phyloP scores from a whole-genome alignment of 2,329 filamentous ascomycete species.

The Boeremia exigua region DNA sequence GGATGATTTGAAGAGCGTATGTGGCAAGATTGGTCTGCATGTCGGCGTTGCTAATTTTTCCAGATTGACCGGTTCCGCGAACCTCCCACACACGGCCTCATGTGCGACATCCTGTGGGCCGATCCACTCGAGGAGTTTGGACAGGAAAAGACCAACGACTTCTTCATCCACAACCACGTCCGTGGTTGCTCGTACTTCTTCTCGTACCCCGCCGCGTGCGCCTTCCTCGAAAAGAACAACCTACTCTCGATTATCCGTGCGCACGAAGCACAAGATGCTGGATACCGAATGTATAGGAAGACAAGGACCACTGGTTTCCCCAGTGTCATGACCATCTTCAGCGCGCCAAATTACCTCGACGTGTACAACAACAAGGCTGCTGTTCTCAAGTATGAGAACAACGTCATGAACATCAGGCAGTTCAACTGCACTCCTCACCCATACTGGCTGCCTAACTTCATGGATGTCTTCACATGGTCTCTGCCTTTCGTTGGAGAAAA shows the following conservation, averaged over 20 bases:
- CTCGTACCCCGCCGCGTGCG: constrained; percentile 95
- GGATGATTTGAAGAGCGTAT: constrained; percentile 86
- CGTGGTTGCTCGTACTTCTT: constrained; percentile 99
- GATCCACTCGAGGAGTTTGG: constrained; percentile 98
- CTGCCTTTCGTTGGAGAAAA: constrained; percentile 98
- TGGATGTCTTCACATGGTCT: constrained; percentile 99
- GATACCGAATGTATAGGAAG: constrained; percentile 99
- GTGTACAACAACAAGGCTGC: constrained; percentile 99
- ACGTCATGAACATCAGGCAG: constrained; percentile 99
- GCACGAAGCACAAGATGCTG: constrained; percentile 97
- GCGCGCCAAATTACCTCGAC: constrained; percentile 96
- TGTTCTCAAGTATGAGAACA: constrained; percentile 99
- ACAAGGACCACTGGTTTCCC: constrained; percentile 97
- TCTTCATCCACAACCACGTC: constrained; percentile 97
- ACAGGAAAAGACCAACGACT: constrained; percentile 97
- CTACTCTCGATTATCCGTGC: constrained; percentile 95
- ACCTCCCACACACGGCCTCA: constrained; percentile 93
- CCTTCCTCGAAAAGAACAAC: constrained; percentile 99
- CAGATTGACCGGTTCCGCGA: constrained; percentile 98
- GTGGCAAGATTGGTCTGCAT: constrained; percentile 36
- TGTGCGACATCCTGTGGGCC: constrained; percentile 99
- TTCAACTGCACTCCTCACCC: constrained; percentile 99
- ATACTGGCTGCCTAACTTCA: constrained; percentile 99
- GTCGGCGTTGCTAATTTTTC: constrained; percentile 25
- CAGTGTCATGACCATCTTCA: constrained; percentile 99